Conservation (phyloP, 495 filamentous ascomycete species). For the Physcia stellaris region DNA sequence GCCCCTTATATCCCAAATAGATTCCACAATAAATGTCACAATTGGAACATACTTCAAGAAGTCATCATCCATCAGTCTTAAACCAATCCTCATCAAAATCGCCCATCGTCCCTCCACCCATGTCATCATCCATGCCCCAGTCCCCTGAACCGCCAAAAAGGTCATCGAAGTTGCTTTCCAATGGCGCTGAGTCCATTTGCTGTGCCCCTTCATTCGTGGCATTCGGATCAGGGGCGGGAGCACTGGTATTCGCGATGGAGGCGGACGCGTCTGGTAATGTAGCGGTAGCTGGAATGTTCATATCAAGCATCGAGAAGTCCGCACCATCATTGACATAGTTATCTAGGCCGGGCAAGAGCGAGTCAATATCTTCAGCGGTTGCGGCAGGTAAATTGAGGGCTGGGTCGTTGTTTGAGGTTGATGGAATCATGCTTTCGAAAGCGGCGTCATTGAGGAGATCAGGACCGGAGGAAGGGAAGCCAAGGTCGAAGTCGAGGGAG, state of each 20-base stretch:
- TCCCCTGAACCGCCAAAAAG: slow-evolving; percentile 16
- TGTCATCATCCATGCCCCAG: slow-evolving; percentile 8
- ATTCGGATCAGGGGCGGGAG: background rate
- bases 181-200: slow-evolving; percentile 15
- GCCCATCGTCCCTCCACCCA: slow-evolving; percentile 2
- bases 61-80: background rate
- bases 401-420: slow-evolving; percentile 11
- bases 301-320: slow-evolving; percentile 24
- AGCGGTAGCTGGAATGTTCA: slow-evolving; percentile 1
- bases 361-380: slow-evolving; percentile 16
- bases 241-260: background rate
- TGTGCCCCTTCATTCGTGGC: background rate
- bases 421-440: slow-evolving; percentile 15
- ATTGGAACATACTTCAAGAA: too few relatives aligned
- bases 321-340: slow-evolving; percentile 22
- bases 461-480: slow-evolving; percentile 32
- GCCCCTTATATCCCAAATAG: too few relatives aligned
- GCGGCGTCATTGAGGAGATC: slow-evolving; percentile 28
- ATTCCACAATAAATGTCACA: too few relatives aligned
- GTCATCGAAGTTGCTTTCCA: slow-evolving; percentile 38
- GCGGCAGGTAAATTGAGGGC: slow-evolving; percentile 12
- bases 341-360: slow-evolving; percentile 19
- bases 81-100: slow-evolving; percentile 12
- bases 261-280: background rate
- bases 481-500: slow-evolving; percentile 32